Evolutionary conservation across 345 rosid species (phyloP).

Genomic region (Citrus australasica): DNA sequence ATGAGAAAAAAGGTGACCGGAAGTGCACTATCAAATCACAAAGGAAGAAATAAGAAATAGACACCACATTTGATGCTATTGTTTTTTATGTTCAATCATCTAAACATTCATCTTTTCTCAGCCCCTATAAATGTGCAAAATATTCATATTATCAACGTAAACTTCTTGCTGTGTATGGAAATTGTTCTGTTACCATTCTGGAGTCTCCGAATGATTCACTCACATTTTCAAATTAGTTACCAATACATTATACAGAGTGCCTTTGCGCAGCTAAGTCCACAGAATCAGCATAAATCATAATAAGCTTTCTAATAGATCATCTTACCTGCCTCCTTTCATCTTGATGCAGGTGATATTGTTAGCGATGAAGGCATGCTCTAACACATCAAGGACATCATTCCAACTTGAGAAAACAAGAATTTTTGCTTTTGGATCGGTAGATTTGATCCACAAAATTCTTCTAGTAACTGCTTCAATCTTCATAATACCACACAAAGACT

Average conservation of each 20-base stretch:
- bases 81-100: not conserved
- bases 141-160: not conserved
- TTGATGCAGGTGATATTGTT: slow-evolving; percentile 65
- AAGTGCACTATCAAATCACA: not conserved
- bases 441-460: slow-evolving; percentile 86
- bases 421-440: slow-evolving; percentile 66
- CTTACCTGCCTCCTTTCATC: slow-evolving; percentile 97
- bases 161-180: not conserved
- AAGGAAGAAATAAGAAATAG: not conserved
- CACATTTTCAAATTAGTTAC: not conserved
- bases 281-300: not conserved
- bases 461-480: slow-evolving; percentile 91
- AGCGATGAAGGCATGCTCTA: slow-evolving; percentile 76
- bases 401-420: slow-evolving; percentile 96
- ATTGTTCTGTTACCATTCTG: not conserved
- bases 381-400: slow-evolving; percentile 97
- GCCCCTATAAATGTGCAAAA: not conserved
- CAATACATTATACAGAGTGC: not conserved
- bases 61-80: not conserved
- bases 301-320: not conserved
- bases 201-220: not conserved
- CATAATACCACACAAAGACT: slow-evolving; percentile 23
- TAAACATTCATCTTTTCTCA: not conserved
- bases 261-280: not conserved
- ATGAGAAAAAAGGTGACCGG: not conserved